Base-by-base conservation (phyloP, 108 stramenopile species). In the Cyclotella baltica region DNA sequence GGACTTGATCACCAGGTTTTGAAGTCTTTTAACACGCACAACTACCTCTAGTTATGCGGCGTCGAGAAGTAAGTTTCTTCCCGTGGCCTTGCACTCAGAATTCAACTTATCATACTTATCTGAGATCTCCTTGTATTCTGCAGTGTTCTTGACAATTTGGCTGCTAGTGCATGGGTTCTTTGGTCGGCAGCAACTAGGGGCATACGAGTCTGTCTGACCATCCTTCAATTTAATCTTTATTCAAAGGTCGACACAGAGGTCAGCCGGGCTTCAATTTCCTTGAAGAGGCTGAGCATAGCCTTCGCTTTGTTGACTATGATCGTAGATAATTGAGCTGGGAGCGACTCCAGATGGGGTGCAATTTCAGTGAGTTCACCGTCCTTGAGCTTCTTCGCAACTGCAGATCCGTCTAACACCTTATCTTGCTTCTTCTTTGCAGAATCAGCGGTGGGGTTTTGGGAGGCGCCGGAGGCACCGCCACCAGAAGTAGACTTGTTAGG, bases 261-360 rank as follows among this genome's bases (percentile, higher is more conserved):
- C 62, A 4, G 4, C 19, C n/a, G 11, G n/a, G 10, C n/a, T n/a
- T 19, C 4, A n/a, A 52, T 52, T 52, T 52, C 11, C 4, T 13
- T 10, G 19, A 52, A 13, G 4, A 52, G n/a, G 19, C 71, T 38
- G 81, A 72, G 55, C 73, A 75, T 72, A 63, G 81, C 33, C 70
- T 70, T 51, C 71, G 81, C 70, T 19, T 52, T n/a, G 11, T 52
- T n/a, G 18, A 52, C n/a, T 10, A 52, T 52, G 51, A 19, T 4
- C 4, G 51, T 52, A 52, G 19, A 10, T 52, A 52, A n/a, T n/a
- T 52, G 51, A 10, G 11, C 4, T 10, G 51, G 51, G 4, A 52
- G n/a, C 51, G 51, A 52, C 51, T 10, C 51, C n/a, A 52, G 51
- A 52, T 52, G 51, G n/a, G 19, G 4, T 4, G 51, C 51, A 52